A percentile compares a stretch with the other conserved stretches of the same genome.
These are phyloP conservation scores for Cyclotella baltica DNA, from an alignment of 108 stramenopile genomes.

Conservation along the genomic window DNA sequence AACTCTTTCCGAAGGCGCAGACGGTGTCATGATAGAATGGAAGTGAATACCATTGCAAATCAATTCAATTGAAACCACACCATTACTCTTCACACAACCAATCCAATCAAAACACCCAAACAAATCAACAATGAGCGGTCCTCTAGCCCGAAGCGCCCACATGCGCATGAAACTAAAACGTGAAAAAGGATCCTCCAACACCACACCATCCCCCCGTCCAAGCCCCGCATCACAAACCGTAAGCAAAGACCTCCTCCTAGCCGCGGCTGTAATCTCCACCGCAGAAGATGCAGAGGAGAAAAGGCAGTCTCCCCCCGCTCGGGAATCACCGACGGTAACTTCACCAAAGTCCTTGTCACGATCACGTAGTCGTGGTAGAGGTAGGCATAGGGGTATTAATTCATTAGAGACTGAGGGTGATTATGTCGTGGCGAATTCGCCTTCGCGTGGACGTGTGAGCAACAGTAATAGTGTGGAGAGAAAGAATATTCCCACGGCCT, in stretches of 20 bases:
- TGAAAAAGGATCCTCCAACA: conserved; percentile 11
- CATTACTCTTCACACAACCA: neutral
- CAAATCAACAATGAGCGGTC: conserved; percentile 38
- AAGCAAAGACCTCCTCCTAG: neutral
- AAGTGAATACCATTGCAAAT: neutral
- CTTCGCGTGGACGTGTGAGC: neutral
- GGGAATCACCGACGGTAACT: neutral
- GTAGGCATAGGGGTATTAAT: conserved; percentile 1
- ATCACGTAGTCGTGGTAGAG: neutral
- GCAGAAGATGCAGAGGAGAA: neutral
- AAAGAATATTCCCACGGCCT: neutral
- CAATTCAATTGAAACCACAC: neutral
- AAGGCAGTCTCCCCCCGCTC: neutral
- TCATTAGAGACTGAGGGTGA: conserved; percentile 10
- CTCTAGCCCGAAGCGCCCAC: conserved; percentile 42
- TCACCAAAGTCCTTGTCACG: neutral
- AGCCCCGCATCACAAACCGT: neutral
- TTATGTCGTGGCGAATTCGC: neutral
- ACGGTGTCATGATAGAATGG: too few species aligned
- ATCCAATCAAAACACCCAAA: neutral
- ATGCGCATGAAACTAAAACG: conserved; percentile 53
- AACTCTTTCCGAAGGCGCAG: too few species aligned
- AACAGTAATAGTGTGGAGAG: neutral
- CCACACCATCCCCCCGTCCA: neutral
- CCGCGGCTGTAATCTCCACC: conserved; percentile 1